These are phyloP conservation scores for Cordyceps cicadae DNA, from an alignment of 2,329 filamentous ascomycete genomes.

Conservation along the genomic window DNA sequence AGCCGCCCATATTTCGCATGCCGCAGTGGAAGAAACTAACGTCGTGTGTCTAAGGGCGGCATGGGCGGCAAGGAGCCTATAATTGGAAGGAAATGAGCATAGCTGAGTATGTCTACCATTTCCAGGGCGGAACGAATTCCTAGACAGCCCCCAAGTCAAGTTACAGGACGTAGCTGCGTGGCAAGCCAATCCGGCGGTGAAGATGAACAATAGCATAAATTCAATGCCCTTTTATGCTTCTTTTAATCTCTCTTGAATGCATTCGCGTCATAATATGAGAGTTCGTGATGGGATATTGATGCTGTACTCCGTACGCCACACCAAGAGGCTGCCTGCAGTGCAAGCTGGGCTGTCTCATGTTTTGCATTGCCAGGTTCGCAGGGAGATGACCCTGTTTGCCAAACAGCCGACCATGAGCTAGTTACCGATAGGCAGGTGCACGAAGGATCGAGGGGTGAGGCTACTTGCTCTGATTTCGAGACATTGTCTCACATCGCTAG, in stretches of 20 bases:
- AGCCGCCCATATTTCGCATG: constrained; percentile 4
- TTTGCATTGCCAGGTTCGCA: neutral
- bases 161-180: too few relatives aligned
- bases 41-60: too few relatives aligned
- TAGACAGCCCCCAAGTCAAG: neutral
- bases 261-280: neutral
- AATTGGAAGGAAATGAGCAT: neutral
- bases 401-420: too few relatives aligned
- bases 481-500: constrained; percentile 9
- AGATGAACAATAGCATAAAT: neutral
- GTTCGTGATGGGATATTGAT: neutral
- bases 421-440: neutral
- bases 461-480: constrained; percentile 8
- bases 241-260: too few relatives aligned
- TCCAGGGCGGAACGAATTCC: neutral
- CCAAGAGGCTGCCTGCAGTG: neutral
- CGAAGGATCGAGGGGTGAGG: constrained; percentile 1
- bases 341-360: constrained; percentile 1
- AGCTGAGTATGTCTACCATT: neutral
- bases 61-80: neutral
- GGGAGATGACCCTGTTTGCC: neutral
- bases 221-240: neutral
- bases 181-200: neutral
- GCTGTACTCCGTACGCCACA: neutral
- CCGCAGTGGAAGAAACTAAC: neutral